Percentiles rank a stretch among this genome's conserved stretches.
Evolutionary conservation across 2,329 filamentous ascomycete species (phyloP).

Genomic region (Cryphonectria parasitica): DNA sequence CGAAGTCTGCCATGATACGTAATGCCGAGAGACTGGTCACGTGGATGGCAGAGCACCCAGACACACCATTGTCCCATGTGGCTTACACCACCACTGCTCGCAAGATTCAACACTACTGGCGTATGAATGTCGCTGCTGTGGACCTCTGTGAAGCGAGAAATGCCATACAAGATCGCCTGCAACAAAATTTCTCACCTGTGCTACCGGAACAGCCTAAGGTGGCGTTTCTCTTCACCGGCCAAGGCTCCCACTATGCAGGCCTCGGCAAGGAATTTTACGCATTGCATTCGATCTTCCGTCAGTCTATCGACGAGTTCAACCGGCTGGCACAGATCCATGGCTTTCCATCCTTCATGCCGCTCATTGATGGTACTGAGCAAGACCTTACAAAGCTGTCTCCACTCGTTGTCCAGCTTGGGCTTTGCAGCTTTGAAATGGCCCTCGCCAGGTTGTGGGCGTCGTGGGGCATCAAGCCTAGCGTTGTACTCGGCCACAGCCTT

Average conservation of each 20-base stretch:
- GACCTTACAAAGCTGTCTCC: constrained; percentile 53
- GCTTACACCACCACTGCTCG: constrained; percentile 72
- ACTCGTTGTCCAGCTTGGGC: constrained; percentile 56
- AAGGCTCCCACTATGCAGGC: constrained; percentile 58
- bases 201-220: constrained; percentile 50
- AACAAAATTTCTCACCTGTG: constrained; percentile 49
- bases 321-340: constrained; percentile 53
- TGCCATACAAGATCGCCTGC: constrained; percentile 47
- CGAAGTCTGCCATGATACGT: constrained; percentile 57
- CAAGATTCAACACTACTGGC: constrained; percentile 62
- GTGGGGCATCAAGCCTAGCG: constrained; percentile 55
- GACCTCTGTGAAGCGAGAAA: constrained; percentile 47
- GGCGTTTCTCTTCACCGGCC: constrained; percentile 59
- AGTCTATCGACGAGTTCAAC: constrained; percentile 61
- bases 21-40: constrained; percentile 60
- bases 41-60: constrained; percentile 57
- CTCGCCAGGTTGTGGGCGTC: constrained; percentile 59
- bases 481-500: constrained; percentile 61
- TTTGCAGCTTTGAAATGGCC: constrained; percentile 62
- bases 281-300: constrained; percentile 51
- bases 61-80: constrained; percentile 58
- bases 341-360: constrained; percentile 60
- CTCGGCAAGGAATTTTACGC: constrained; percentile 56
- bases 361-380: constrained; percentile 50
- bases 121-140: constrained; percentile 52